Conservation (phyloP, 176 grass and related monocot species). For the Pharus latifolius region DNA sequence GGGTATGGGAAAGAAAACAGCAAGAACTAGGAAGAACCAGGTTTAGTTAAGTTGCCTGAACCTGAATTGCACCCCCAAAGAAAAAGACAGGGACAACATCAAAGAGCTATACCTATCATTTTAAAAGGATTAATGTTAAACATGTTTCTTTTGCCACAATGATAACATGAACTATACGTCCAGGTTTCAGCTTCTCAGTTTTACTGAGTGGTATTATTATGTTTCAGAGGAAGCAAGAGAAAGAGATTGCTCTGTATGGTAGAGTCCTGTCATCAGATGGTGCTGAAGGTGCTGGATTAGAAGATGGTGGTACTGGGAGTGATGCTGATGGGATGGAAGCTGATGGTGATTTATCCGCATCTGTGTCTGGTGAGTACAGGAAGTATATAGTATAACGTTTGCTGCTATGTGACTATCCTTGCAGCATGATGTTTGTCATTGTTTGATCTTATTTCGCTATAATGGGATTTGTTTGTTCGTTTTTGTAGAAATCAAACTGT, state of each 20-base stretch:
- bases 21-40: background rate
- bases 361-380: conserved; percentile 38
- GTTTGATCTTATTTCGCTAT: background rate
- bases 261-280: conserved; percentile 49
- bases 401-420: background rate
- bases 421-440: background rate
- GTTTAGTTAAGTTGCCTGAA: background rate
- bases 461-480: background rate
- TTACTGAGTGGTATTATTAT: conserved; percentile 22
- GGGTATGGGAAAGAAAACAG: background rate
- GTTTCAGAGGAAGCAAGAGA: conserved; percentile 89
- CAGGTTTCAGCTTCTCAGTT: background rate
- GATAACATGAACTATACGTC: background rate
- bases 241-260: conserved; percentile 68
- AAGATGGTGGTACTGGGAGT: conserved; percentile 9
- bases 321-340: conserved; percentile 43
- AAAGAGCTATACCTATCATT: background rate
- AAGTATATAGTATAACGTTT: background rate
- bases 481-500: conserved; percentile 68
- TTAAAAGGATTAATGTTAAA: background rate
- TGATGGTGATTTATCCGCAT: conserved; percentile 12
- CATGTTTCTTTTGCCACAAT: background rate
- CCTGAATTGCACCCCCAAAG: background rate
- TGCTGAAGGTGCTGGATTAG: background rate
- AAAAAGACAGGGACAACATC: background rate